Evolutionary conservation across 805 yeast genomes (phyloP), one percentile per base, ranked within the genome.

Genomic region (Sugiyamaella lignohabitans): DNA sequence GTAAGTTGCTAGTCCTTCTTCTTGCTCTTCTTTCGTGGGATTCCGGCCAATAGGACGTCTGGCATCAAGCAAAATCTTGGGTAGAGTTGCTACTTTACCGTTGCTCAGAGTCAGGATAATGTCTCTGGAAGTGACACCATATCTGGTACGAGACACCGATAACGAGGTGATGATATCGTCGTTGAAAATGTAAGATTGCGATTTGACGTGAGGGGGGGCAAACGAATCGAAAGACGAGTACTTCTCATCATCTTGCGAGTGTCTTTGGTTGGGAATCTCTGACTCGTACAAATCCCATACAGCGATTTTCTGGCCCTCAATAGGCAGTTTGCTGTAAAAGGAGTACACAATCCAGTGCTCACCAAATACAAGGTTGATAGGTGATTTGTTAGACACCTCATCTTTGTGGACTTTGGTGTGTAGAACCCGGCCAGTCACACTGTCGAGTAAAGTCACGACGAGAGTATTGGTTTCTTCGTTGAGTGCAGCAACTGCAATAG

Each of bases 301-400:
- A 14, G 74, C 78, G 11, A 93, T 59, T 55, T 81, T 75, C 42
- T 76, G 74, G 27, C 75, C 75, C 2, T 78, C 72, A 18, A 70
- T 61, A 8, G 82, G 81, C 16, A 51, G 54, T 3, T 39, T 46
- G 47, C 80, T 73, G 58, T 73, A 76, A 56, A 78, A 82, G 0
- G 89, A 69, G 59, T 84, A 82, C 8, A 86, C 72, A 16, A 87
- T 68, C 85, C 93, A 91, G 64, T 89, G 79, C 60, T 91, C 98
- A 42, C 87, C 93, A 62, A 79, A 75, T 1, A 79, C 70, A 22
- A 87, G 56, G 19, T 73, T 66, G 23, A 87, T 60, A 6, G 63
- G 63, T 8, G 70, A 70, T 3, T 72, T 60, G 17, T 22, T 19
- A 19, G 39, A 21, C 4, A 70, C 72, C 3, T 64, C 59, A 19